Evolutionary conservation across 768 basidiomycete species (phyloP), one percentile per base, ranked within the genome.

Genomic region (Xerocomus spinulosus): DNA sequence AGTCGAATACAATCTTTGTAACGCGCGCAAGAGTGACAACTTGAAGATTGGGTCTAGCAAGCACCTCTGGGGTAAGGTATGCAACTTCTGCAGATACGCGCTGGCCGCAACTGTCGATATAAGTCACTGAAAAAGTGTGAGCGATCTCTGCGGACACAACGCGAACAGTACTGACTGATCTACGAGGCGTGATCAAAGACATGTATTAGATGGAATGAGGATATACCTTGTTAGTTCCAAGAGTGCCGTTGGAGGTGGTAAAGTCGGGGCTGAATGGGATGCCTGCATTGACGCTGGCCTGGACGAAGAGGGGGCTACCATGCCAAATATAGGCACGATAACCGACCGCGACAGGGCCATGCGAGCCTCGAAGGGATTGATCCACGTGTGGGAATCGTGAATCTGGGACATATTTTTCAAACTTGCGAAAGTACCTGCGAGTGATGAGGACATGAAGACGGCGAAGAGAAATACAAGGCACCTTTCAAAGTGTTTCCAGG

Each of bases 81-180:
- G 82, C 83, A 2, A 74, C 67, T 57, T 87, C 83, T 1, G 81
- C 73, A 2, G 84, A 81, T 7, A 82, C 81, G 0, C 86, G 77
- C 46, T 69, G 66, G 28, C 73, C 72, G 10, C 70, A 71, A 28
- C 69, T 49, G 56, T 80, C 72, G 42, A 87, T 72, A 52, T 83
- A 87, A 0, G 83, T 84, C 81, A 87, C 86, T 87, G 50, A 1
- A 2, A 48, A 9, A 48, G 34, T 33, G 28, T 58, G 37, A 55
- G 48, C 10, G n/a, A 52, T 30, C 3, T 30, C 3, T 3, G 33
- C 9, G 3, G 6, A n/a, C 3, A 1, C 3, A 42, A 15, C 1
- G n/a, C 3, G 14, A 2, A 33, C 0, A 14, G 5, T 20, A 57
- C 73, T 60, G 42, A 78, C 77, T 77, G 49, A 72, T 72, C 77